Base-by-base conservation (phyloP, 2,329 filamentous ascomycete genomes). In the Aspergillus clavatus region DNA sequence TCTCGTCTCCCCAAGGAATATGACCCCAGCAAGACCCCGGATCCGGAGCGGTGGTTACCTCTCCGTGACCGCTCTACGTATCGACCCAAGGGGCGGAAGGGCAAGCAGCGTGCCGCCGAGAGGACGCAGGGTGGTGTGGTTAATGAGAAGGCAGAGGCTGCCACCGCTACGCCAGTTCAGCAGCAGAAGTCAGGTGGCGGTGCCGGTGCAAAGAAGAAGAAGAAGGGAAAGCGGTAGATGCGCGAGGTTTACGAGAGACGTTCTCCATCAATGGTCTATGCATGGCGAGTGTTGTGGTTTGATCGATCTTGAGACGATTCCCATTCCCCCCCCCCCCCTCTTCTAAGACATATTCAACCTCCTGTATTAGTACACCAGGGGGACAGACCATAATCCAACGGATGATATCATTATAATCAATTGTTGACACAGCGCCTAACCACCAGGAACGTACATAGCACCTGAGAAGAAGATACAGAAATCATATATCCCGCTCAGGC, bases 41-140 rank as follows among this genome's bases (percentile, higher is more conserved):
- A 98, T 66, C 84, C 89, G 0, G 93, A 98, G 70, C 79, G 93
- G 51, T 98, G 93, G 93, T 71, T 98, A 48, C 91, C 93, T 10
- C 75, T 97, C 59, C 83, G 86, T 42, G 93, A 98, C 65, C 80
- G 93, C 46, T 93, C 87, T 57, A 87, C 82, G 31, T 98, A 95
- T 69, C 77, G 86, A 38, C 89, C 90, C 6, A 95, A 93, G 73
- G 89, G 89, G 5, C 89, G 86, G 74, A 95, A 95, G 77, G 87
- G 88, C 44, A 91, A 89, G 77, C 85, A 89, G 77, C 86, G 85
- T 71, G 83, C 82, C 4, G 75, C 78, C 50, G 86, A 88, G 55
- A 73, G 84, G 31, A 96, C 88, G 7, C 93, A 97, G 66, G 93
- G 93, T 49, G 91, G 90, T 39, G 72, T 84, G 10, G 86, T 89